Evolutionary conservation across 768 basidiomycete species (phyloP).

Genomic region (Pleurotus giganteus): DNA sequence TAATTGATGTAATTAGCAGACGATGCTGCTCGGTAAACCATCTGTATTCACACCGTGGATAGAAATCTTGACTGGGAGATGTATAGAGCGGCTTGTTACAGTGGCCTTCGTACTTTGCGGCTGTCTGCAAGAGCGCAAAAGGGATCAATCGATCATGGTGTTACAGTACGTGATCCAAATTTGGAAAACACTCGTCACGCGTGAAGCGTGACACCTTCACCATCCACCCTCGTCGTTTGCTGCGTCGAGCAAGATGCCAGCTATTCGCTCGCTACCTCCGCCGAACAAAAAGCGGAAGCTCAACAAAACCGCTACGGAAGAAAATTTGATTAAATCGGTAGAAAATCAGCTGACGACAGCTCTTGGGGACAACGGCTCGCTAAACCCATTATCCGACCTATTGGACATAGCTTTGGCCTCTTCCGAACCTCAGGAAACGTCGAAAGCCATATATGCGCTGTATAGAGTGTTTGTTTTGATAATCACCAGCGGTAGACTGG

Average conservation of each 20-base stretch:
- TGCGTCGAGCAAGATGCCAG: conserved; percentile 23
- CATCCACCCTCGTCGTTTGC: too few species aligned
- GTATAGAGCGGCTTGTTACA: too few species aligned
- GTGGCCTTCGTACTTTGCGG: too few species aligned
- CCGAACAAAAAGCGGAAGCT: conserved; percentile 50
- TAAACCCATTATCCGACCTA: conserved; percentile 80
- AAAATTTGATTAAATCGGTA: conserved; percentile 38
- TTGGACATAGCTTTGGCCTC: conserved; percentile 51
- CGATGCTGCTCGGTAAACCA: too few species aligned
- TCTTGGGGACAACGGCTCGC: conserved; percentile 51
- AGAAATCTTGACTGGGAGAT: too few species aligned
- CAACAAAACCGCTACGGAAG: conserved; percentile 25
- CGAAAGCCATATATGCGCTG: conserved; percentile 76
- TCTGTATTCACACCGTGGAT: too few species aligned
- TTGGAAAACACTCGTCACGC: too few species aligned
- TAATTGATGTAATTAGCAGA: too few species aligned
- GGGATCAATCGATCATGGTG: too few species aligned
- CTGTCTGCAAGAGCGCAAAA: too few species aligned
- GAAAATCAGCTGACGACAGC: conserved; percentile 58
- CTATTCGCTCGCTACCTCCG: conserved; percentile 47
- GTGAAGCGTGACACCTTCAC: too few species aligned
- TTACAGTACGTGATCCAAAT: too few species aligned
- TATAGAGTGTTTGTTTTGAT: conserved; percentile 75
- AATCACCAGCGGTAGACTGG: conserved; percentile 57
- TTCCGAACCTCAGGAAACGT: conserved; percentile 54